Evolutionary conservation across 2,329 filamentous ascomycete genomes (phyloP), one percentile per base, ranked within the genome.

Genomic region (Ophioceras dolichostomum): DNA sequence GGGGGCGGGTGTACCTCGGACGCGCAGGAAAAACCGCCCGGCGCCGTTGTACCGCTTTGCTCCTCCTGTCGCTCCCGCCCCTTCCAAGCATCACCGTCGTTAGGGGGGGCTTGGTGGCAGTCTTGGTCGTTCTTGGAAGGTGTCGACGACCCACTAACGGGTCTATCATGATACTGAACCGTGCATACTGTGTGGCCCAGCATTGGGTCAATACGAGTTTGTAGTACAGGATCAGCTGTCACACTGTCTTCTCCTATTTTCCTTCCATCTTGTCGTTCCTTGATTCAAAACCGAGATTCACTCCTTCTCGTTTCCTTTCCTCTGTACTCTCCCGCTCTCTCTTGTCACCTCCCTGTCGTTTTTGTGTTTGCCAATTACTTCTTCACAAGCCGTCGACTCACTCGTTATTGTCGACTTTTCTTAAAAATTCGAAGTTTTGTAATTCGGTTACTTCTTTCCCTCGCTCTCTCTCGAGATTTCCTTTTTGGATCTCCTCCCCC

Each of bases 231-330:
- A 8, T n/a, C n/a, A n/a, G n/a, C n/a, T n/a, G n/a, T n/a, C n/a
- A n/a, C n/a, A 12, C 22, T 12, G 12, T 26, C 22, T 12, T 8
- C 22, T 26, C 8, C 22, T 12, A 26, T 26, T 7, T 12, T 26
- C 22, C 22, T 7, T 26, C 22, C 12, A 12, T 26, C 22, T 12
- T 26, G 22, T 7, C 12, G 22, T 26, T 26, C 22, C 22, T 26
- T 26, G 34, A 36, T 36, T 36, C 34, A 36, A 36, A 42, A 43
- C 41, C 43, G 34, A 36, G 37, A 39, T 34, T 18, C 18, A 24
- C 36, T 21, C 32, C 21, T 40, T 36, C 22, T 8, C 34, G 27
- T 39, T 41, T 32, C 16, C 29, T 22, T 29, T 38, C 17, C 38
- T 39, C n/a, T n/a, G n/a, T n/a, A n/a, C n/a, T n/a, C n/a, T n/a